phyloP scores from a whole-genome alignment of 371 early-diverging fungal species.

The Mucor plumbeus region DNA sequence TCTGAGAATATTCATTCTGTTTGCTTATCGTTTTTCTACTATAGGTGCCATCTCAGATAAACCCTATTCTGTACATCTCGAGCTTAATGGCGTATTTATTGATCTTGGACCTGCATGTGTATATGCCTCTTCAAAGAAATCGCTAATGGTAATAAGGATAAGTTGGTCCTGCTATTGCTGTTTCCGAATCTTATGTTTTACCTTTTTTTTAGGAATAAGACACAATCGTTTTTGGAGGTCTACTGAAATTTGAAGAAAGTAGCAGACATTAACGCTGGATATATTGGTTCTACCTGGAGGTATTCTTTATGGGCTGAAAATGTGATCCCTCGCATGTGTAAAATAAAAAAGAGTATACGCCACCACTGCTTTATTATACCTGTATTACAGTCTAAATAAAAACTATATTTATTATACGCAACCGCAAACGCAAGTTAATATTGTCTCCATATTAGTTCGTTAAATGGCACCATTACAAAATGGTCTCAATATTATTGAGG shows the following conservation, averaged over 20 bases:
- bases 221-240: slow-evolving; percentile 11
- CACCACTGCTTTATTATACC: slow-evolving; percentile 9
- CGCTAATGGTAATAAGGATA: slow-evolving; percentile 6
- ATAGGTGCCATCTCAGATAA: slow-evolving; percentile 14
- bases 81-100: slow-evolving; percentile 12
- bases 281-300: slow-evolving; percentile 12
- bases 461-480: slow-evolving; percentile 17
- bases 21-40: slow-evolving; percentile 15
- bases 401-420: slow-evolving; percentile 10
- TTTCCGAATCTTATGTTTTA: slow-evolving; percentile 1
- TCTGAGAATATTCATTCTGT: background rate
- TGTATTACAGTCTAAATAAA: slow-evolving; percentile 9
- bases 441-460: slow-evolving; percentile 15
- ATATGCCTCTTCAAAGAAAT: slow-evolving; percentile 13
- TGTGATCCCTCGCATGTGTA: slow-evolving; percentile 13
- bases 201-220: slow-evolving; percentile 7
- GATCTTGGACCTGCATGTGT: slow-evolving; percentile 4
- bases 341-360: background rate
- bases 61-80: slow-evolving; percentile 8
- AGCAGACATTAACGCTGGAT: slow-evolving; percentile 11
- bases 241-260: slow-evolving; percentile 8
- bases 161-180: slow-evolving; percentile 9
- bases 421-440: slow-evolving; percentile 16
- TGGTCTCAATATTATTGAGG: slow-evolving; percentile 16
- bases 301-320: slow-evolving; percentile 15